A percentile compares a stretch with the other conserved stretches of the same genome.
Conservation (phyloP, 768 basidiomycete genomes). For the Brasilioporus rufonigricans region DNA sequence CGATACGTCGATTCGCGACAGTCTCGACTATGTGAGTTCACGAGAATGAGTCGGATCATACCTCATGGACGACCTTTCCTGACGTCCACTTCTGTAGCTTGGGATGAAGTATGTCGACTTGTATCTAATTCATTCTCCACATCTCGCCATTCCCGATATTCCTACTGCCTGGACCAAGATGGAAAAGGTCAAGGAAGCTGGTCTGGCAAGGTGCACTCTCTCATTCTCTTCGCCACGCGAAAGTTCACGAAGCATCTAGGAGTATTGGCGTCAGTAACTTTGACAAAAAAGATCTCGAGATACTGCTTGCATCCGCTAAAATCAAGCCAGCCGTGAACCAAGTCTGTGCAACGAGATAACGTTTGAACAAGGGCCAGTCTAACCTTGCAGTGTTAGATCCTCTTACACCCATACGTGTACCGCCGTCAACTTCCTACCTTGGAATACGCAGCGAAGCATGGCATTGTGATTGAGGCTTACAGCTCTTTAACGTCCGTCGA, state of each 20-base stretch:
- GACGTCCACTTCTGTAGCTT: conserved; percentile 39
- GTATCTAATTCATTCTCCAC: conserved; percentile 66
- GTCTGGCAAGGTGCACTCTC: conserved; percentile 51
- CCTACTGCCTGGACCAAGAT: conserved; percentile 63
- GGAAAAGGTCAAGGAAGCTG: conserved; percentile 57
- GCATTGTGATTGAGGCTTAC: conserved; percentile 72
- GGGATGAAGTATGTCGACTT: conserved; percentile 65
- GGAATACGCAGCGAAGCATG: conserved; percentile 53
- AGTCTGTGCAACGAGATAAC: conserved; percentile 33
- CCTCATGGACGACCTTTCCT: neutral
- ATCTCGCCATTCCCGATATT: conserved; percentile 54
- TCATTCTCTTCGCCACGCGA: neutral
- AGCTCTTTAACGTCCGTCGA: conserved; percentile 56
- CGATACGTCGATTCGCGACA: conserved; percentile 54
- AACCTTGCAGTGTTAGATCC: conserved; percentile 45
- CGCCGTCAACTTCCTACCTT: conserved; percentile 50
- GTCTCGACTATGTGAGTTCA: conserved; percentile 49
- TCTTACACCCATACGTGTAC: conserved; percentile 71
- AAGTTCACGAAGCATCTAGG: conserved; percentile 31
- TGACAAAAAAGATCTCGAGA: conserved; percentile 48
- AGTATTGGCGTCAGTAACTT: conserved; percentile 78
- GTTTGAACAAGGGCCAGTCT: neutral
- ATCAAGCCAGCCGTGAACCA: conserved; percentile 70
- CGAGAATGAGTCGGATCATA: neutral
- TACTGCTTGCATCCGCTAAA: conserved; percentile 57